Evolutionary conservation across 1,139 yeast species (phyloP), one percentile per base, ranked within the genome.

Genomic region (Lodderomyces jiufengensis): DNA sequence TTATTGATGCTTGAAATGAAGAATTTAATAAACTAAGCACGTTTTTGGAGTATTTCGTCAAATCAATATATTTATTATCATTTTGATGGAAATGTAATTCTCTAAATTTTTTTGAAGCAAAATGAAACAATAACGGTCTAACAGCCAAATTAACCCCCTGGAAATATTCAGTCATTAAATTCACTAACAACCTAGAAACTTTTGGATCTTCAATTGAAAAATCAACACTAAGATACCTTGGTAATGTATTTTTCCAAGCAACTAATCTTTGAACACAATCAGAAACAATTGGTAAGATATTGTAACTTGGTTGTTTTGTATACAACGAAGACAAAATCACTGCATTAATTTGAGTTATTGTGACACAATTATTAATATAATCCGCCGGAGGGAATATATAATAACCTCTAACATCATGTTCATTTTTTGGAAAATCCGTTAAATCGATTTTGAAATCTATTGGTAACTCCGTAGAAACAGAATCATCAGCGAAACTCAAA

Each of bases 101-200:
- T 50, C 71, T 78, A 36, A 79, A 61, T 46, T 85, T 84, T 41
- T 80, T 73, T 9, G 85, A 74, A 0, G 88, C 87, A 57, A 86
- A 84, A 56, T 85, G 94, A 50, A 84, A 82, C 32, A 86, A 58
- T 30, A 86, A 62, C 3, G 95, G 95, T 36, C 95, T 61, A 2
- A 86, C 90, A 0, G 95, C 90, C 32, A 86, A 61, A 49, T 86
- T 86, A 54, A 85, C 74, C 40, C 95, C 95, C 54, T 85, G 94
- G 51, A 83, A 84, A 55, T 84, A 86, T 52, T 85, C 95, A 2
- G 94, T 83, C 80, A 83, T 83, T 48, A 85, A 70, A 52, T 85
- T 86, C 7, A 85, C 87, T 13, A 79, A 78, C 20, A 84, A 62
- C 45, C 95, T 65, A 3, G 86, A 72, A 7, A 84, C 78, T 37